Conservation (phyloP, 2,329 filamentous ascomycete genomes). For the Colletotrichum simmondsii region DNA sequence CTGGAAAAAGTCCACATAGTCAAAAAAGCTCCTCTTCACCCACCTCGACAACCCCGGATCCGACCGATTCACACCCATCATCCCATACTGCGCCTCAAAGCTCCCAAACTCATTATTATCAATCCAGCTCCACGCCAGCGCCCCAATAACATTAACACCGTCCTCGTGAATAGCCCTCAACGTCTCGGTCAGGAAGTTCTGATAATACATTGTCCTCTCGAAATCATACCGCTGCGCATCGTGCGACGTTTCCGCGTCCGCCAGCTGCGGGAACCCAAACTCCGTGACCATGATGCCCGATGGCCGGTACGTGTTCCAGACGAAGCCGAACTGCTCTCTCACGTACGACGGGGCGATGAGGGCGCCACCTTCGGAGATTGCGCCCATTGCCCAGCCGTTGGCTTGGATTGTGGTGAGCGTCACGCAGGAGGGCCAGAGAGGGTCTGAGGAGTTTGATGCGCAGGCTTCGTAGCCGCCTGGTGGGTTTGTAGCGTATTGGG, state of each 20-base stretch:
- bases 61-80: constrained; percentile 65
- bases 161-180: constrained; percentile 67
- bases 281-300: constrained; percentile 57
- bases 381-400: constrained; percentile 69
- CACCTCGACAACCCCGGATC: constrained; percentile 55
- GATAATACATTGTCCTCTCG: constrained; percentile 65
- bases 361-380: constrained; percentile 64
- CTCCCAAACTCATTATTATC: constrained; percentile 69
- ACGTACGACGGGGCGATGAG: constrained; percentile 69
- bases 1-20: constrained; percentile 62
- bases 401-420: constrained; percentile 56
- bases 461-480: constrained; percentile 58
- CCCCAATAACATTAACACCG: constrained; percentile 63
- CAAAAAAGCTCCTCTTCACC: constrained; percentile 70
- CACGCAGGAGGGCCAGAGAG: constrained; percentile 64
- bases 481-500: constrained; percentile 58
- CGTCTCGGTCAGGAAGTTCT: constrained; percentile 63
- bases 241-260: constrained; percentile 51
- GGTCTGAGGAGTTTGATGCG: constrained; percentile 48
- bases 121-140: constrained; percentile 62
- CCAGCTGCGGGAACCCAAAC: constrained; percentile 67
- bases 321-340: constrained; percentile 64
- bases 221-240: constrained; percentile 63
- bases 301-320: constrained; percentile 67
- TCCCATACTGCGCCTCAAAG: constrained; percentile 66